phyloP scores from a whole-genome alignment of 257 asterid genomes.

The Nemophila menziesii region DNA sequence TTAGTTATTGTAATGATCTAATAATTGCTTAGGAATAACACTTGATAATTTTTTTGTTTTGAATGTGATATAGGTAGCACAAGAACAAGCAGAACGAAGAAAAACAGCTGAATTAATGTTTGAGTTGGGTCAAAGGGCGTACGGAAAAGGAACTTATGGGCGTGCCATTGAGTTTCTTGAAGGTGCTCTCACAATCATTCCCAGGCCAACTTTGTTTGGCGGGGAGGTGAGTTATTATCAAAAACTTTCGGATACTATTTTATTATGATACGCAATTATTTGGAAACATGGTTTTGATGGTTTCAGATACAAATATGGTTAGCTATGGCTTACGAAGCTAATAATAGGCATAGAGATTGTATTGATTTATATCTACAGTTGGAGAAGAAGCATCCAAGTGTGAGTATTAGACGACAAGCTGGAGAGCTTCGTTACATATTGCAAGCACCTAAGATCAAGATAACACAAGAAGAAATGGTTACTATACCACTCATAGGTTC shows the following conservation, averaged over 20 bases:
- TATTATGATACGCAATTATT: constrained; percentile 1
- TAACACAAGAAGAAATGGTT: constrained; percentile 97
- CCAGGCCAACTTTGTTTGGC: constrained; percentile 81
- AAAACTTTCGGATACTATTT: background rate
- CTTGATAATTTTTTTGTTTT: constrained; percentile 7
- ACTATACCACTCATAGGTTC: constrained; percentile 94
- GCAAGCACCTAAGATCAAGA: constrained; percentile 96
- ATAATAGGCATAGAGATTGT: constrained; percentile 87
- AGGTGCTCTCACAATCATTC: constrained; percentile 89
- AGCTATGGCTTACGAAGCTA: constrained; percentile 99
- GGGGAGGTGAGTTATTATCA: constrained; percentile 73
- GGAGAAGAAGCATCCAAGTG: constrained; percentile 72
- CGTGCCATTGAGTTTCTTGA: constrained; percentile 95
- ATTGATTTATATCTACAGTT: constrained; percentile 64
- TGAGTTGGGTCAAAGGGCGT: constrained; percentile 87
- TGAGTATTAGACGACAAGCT: constrained; percentile 87
- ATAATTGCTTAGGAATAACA: background rate
- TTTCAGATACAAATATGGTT: constrained; percentile 96
- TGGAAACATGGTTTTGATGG: background rate
- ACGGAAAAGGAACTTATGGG: constrained; percentile 79
- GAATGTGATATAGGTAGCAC: constrained; percentile 50
- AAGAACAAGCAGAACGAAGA: constrained; percentile 89
- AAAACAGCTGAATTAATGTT: constrained; percentile 84
- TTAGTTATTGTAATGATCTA: background rate
- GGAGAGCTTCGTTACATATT: constrained; percentile 76